A percentile compares a stretch with the other conserved stretches of the same genome.
Conservation (phyloP, 2,329 filamentous ascomycete genomes). For the Neofusicoccum laricinum region DNA sequence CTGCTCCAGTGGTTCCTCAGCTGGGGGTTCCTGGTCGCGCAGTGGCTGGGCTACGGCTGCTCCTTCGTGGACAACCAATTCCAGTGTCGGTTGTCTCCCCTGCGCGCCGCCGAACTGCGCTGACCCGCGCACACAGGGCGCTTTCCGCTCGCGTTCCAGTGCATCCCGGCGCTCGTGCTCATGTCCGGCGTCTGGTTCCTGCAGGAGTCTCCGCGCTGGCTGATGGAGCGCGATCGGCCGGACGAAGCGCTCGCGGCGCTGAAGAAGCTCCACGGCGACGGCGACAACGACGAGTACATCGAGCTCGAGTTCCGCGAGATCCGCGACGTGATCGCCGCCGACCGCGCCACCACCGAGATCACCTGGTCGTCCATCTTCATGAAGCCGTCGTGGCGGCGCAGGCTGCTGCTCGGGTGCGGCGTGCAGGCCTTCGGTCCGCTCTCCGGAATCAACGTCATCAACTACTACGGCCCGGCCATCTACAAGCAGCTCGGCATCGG, state of each 20-base stretch:
- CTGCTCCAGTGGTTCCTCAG: conserved; percentile 35
- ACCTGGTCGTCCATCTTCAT: conserved; percentile 45
- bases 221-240: conserved; percentile 44
- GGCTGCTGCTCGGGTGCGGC: conserved; percentile 47
- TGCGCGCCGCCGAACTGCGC: conserved; percentile 23
- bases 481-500: conserved; percentile 46
- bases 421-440: conserved; percentile 50
- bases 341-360: conserved; percentile 20
- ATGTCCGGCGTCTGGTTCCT: conserved; percentile 41
- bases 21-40: conserved; percentile 38
- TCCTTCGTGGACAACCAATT: conserved; percentile 26
- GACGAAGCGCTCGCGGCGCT: conserved; percentile 48
- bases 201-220: conserved; percentile 49
- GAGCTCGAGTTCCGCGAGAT: conserved; percentile 57
- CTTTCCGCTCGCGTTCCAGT: conserved; percentile 44
- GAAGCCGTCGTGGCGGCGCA: conserved; percentile 44
- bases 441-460: conserved; percentile 48
- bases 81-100: conserved; percentile 21
- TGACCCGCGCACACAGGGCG: conserved; percentile 30
- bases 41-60: conserved; percentile 40
- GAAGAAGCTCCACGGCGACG: conserved; percentile 55
- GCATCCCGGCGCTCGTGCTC: conserved; percentile 39
- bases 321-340: conserved; percentile 40
- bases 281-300: conserved; percentile 52
- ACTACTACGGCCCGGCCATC: conserved; percentile 43